Evolutionary conservation across 306 rosid genomes (phyloP).

Genomic region (Rosa persica): DNA sequence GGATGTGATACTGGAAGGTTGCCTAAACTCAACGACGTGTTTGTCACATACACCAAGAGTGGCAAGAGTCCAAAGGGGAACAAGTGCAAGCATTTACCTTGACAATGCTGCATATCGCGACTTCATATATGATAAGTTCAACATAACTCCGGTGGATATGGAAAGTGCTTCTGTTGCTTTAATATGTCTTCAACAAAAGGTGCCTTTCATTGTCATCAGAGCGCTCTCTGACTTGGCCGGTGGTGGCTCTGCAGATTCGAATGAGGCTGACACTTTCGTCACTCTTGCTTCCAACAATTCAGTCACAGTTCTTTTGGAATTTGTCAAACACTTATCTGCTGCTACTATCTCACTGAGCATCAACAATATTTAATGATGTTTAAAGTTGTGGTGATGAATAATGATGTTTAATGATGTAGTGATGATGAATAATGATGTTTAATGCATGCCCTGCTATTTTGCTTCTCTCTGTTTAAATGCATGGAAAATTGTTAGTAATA

Average conservation of each 20-base stretch:
- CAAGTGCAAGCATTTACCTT: constrained; percentile 49
- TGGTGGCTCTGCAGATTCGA: constrained; percentile 46
- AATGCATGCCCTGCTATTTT: background rate
- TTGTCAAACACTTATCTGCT: constrained; percentile 39
- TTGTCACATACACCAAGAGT: constrained; percentile 47
- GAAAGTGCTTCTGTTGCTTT: constrained; percentile 58
- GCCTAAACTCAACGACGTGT: constrained; percentile 59
- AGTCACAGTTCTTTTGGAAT: constrained; percentile 39
- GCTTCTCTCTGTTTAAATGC: too few relatives aligned
- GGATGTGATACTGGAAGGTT: constrained; percentile 36
- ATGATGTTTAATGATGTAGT: background rate
- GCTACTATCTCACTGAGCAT: background rate
- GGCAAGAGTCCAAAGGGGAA: constrained; percentile 39
- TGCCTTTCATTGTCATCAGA: constrained; percentile 52
- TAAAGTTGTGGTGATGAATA: background rate
- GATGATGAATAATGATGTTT: background rate
- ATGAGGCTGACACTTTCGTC: constrained; percentile 52
- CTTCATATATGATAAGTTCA: constrained; percentile 46
- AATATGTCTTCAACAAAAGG: constrained; percentile 43
- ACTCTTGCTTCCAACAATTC: constrained; percentile 52
- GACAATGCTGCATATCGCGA: constrained; percentile 55
- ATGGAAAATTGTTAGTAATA: too few relatives aligned
- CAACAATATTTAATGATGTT: background rate
- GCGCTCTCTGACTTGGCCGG: constrained; percentile 56
- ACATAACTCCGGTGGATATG: constrained; percentile 51